phyloP scores from a whole-genome alignment of 164 flowering plant species.

The Berberis thunbergii region DNA sequence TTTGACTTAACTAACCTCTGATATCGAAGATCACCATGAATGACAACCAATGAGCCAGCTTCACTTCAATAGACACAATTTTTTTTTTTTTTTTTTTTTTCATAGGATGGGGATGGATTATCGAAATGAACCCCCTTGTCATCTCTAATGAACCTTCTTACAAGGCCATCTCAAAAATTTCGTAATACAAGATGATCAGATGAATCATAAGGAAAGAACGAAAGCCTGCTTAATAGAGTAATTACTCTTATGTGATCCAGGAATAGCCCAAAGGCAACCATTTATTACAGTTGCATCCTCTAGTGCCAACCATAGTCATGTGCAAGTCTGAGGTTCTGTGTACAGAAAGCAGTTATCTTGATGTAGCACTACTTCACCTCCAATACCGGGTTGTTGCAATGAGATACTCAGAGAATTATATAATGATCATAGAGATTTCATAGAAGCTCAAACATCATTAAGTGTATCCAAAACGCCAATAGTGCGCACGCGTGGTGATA shows the following conservation, averaged over 20 bases:
- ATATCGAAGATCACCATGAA: conserved; percentile 93
- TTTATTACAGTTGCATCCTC: conserved; percentile 81
- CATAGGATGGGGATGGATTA: conserved; percentile 70
- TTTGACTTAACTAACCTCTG: conserved; percentile 50
- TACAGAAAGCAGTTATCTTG: conserved; percentile 92
- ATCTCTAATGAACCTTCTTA: conserved; percentile 82
- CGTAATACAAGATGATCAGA: conserved; percentile 4
- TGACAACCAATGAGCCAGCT: conserved; percentile 82
- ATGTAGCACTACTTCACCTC: conserved; percentile 97
- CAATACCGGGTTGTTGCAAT: conserved; percentile 96
- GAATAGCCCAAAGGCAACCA: conserved; percentile 98
- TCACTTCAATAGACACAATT: conserved; percentile 88
- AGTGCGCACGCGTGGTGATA: no score
- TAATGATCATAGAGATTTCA: background rate
- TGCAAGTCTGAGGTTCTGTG: conserved; percentile 85
- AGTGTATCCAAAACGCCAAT: no score
- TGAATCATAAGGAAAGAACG: background rate
- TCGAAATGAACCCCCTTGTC: conserved; percentile 83
- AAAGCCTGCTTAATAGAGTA: background rate
- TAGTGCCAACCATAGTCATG: conserved; percentile 89
- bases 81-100: conserved; percentile 77
- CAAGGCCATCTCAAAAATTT: conserved; percentile 67
- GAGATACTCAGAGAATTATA: background rate
- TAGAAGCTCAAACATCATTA: background rate
- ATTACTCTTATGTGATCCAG: conserved; percentile 87